phyloP scores from a whole-genome alignment of 495 filamentous ascomycete genomes.

The Penicillium ochrochloron region DNA sequence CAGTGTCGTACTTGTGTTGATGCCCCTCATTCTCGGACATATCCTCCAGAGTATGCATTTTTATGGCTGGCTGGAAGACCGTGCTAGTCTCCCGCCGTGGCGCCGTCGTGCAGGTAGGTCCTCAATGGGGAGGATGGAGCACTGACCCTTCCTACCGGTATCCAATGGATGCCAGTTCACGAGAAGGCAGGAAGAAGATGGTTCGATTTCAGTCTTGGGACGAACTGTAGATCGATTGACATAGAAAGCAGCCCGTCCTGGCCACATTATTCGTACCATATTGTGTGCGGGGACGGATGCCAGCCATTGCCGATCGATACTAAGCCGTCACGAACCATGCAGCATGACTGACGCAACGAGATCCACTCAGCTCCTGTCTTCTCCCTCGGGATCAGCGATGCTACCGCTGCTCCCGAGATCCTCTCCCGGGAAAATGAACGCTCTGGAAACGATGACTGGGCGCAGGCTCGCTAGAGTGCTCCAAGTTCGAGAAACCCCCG shows the following conservation, averaged over 20 bases:
- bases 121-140: slow-evolving; percentile 3
- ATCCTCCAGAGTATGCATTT: neutral
- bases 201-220: slow-evolving; percentile 12
- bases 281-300: slow-evolving; percentile 18
- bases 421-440: neutral
- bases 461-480: neutral
- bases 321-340: slow-evolving; percentile 20
- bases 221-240: slow-evolving; percentile 27
- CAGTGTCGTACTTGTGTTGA: slow-evolving; percentile 3
- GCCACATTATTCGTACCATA: neutral
- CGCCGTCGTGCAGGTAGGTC: slow-evolving; percentile 15
- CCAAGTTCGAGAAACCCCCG: neutral
- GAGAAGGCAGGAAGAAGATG: neutral
- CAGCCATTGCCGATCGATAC: slow-evolving; percentile 19
- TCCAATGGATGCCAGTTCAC: slow-evolving; percentile 8
- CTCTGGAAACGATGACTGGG: neutral
- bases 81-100: neutral
- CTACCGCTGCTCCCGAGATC: slow-evolving; percentile 21
- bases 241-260: slow-evolving; percentile 6
- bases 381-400: slow-evolving; percentile 6
- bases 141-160: slow-evolving; percentile 11
- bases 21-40: neutral
- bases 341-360: slow-evolving; percentile 21
- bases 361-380: slow-evolving; percentile 16
- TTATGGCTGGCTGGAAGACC: slow-evolving; percentile 26